phyloP scores from a whole-genome alignment of 225 moss, liverwort and hornwort species.

The Pseudoscleropodium purum region DNA sequence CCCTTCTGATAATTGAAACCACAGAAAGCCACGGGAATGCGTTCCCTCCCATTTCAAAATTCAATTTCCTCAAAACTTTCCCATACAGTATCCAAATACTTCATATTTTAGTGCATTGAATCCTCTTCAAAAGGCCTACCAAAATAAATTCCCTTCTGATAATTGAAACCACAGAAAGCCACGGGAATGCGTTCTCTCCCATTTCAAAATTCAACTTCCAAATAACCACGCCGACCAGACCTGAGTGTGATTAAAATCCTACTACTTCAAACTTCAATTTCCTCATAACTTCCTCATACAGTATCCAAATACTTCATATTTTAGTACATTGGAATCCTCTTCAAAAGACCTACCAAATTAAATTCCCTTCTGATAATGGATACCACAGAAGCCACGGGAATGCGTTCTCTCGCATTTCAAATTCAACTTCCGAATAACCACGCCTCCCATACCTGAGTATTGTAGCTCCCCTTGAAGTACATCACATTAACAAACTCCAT shows the following conservation, averaged over 20 bases:
- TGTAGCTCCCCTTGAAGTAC: conserved; percentile 91
- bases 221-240: too few relatives aligned
- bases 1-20: not conserved
- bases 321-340: not conserved
- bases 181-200: not conserved
- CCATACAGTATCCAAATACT: not conserved
- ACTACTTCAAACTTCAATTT: not conserved
- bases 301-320: not conserved
- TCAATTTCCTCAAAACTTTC: not conserved
- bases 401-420: not conserved
- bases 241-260: too few relatives aligned
- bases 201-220: not conserved
- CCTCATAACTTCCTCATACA: not conserved
- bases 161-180: not conserved
- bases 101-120: not conserved
- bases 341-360: not conserved
- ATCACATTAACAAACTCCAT: conserved; percentile 70
- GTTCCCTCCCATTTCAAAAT: too few relatives aligned
- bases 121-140: not conserved
- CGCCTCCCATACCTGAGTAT: conserved; percentile 30
- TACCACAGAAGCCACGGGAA: not conserved
- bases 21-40: not conserved
- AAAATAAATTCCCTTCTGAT: not conserved
- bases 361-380: not conserved
- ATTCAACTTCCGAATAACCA: not conserved